Evolutionary conservation across 2,329 filamentous ascomycete species (phyloP).

Genomic region (Neurospora crassa): DNA sequence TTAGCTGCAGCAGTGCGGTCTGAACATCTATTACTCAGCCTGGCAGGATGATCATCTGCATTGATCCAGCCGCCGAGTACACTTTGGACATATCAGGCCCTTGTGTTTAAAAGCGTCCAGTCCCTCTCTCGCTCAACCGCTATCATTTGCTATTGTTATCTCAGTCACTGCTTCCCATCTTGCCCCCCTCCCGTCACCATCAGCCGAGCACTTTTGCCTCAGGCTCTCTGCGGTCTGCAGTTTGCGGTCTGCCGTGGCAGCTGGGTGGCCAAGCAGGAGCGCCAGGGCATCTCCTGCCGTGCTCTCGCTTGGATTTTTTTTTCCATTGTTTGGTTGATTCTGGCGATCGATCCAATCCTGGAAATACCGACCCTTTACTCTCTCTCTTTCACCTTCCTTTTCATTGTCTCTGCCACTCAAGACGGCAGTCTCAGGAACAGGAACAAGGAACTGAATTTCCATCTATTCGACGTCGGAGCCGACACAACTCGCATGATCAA

Average conservation of each 20-base stretch:
- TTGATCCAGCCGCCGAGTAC: background rate
- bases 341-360: background rate
- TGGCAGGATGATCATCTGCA: background rate
- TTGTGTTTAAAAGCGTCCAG: background rate
- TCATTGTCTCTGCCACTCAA: background rate
- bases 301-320: background rate
- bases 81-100: background rate
- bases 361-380: background rate
- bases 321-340: background rate
- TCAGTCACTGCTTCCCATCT: background rate
- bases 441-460: background rate
- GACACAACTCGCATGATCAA: background rate
- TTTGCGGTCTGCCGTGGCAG: background rate
- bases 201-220: background rate
- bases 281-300: background rate
- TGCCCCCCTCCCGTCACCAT: background rate
- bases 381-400: background rate
- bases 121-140: background rate
- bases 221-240: background rate
- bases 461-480: background rate
- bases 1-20: background rate
- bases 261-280: background rate
- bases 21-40: background rate
- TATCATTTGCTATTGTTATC: background rate
- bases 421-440: background rate